phyloP scores from a whole-genome alignment of 306 rosid species.

The Lithocarpus polystachyus region DNA sequence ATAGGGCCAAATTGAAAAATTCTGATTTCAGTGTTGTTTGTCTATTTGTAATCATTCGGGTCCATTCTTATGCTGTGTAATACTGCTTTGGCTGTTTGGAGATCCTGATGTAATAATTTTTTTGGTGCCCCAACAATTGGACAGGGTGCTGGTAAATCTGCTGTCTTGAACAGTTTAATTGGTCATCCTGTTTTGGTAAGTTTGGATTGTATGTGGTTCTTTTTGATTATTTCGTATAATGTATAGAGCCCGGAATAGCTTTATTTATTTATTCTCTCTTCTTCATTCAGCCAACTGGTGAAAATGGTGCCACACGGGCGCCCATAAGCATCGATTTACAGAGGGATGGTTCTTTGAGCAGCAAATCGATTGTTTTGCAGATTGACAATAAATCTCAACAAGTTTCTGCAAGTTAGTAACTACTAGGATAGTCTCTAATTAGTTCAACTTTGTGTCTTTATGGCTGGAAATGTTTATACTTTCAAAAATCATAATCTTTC shows the following conservation, averaged over 20 bases:
- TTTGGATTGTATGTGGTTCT: conserved; percentile 15
- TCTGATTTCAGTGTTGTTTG: neutral
- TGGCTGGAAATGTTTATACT: neutral
- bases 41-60: neutral
- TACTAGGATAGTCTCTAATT: neutral
- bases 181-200: conserved; percentile 98
- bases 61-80: neutral
- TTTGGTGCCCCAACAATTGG: neutral
- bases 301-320: conserved; percentile 97
- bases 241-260: neutral
- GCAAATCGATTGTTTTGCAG: conserved; percentile 87
- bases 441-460: neutral
- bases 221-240: neutral
- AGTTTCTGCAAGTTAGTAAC: conserved; percentile 90
- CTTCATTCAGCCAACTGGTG: conserved; percentile 86
- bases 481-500: neutral
- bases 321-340: conserved; percentile 90
- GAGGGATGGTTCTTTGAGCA: conserved; percentile 83
- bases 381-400: conserved; percentile 91
- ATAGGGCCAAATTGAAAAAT: neutral
- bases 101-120: neutral
- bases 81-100: neutral
- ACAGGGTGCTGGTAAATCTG: conserved; percentile 97
- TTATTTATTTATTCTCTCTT: conserved; percentile 17
- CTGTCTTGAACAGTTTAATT: conserved; percentile 85